Conservation (phyloP, 768 basidiomycete genomes). For the Leccinum rimulosum region DNA sequence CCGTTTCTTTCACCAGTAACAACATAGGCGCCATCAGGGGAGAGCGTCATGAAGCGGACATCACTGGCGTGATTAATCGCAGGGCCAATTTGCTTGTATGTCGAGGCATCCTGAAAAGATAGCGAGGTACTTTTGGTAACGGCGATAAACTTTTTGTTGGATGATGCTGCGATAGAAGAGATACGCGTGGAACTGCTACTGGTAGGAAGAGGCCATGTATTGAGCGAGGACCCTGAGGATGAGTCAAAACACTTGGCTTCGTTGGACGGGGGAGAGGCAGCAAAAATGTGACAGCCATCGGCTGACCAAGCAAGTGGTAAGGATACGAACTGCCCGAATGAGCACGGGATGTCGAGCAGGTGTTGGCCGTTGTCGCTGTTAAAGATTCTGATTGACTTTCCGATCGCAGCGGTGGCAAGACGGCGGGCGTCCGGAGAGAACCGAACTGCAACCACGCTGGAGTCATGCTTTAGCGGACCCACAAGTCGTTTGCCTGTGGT, state of each 20-base stretch:
- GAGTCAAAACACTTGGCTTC: neutral
- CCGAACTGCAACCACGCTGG: neutral
- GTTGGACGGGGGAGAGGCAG: neutral
- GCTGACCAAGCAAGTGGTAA: neutral
- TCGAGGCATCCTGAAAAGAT: neutral
- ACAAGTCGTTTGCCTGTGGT: neutral
- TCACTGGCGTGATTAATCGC: neutral
- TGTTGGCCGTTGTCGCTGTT: neutral
- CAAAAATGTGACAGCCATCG: neutral
- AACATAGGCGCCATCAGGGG: neutral
- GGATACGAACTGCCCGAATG: neutral
- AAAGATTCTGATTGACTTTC: neutral
- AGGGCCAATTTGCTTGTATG: neutral
- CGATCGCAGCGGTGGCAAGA: neutral
- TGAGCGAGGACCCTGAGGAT: neutral
- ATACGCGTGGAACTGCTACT: rapidly evolving
- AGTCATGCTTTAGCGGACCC: neutral
- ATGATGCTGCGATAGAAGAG: neutral
- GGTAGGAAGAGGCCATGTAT: neutral
- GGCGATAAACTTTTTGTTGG: neutral
- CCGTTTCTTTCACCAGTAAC: neutral
- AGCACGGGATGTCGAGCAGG: neutral
- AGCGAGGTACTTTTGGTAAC: neutral
- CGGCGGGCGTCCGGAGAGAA: neutral
- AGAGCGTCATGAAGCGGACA: neutral